phyloP scores from a whole-genome alignment of 768 basidiomycete genomes.

The Trametes cingulata region DNA sequence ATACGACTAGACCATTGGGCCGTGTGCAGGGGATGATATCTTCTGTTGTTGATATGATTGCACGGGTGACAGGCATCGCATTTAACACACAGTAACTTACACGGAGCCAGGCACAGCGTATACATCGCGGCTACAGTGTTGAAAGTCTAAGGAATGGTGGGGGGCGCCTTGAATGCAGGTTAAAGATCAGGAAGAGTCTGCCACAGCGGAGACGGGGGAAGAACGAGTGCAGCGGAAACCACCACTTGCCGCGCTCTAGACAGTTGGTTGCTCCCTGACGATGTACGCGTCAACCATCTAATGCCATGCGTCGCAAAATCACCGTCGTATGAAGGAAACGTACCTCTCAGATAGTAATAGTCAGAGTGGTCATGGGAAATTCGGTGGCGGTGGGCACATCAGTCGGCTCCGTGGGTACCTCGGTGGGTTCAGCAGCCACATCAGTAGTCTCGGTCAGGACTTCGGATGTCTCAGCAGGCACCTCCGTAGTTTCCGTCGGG shows the following conservation, averaged over 20 bases:
- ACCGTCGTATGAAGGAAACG: not conserved
- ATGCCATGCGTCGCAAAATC: not conserved
- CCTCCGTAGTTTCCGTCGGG: not conserved
- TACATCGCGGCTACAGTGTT: no score
- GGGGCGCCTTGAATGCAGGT: no score
- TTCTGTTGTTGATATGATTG: not conserved
- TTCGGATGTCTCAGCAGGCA: not conserved
- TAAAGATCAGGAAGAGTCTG: no score
- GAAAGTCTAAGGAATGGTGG: no score
- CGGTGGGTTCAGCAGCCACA: not conserved
- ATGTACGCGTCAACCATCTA: no score
- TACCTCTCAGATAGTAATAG: no score
- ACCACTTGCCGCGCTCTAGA: no score
- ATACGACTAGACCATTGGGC: slow-evolving; percentile 19
- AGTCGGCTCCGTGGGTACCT: not conserved
- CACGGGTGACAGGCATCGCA: no score
- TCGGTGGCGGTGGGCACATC: not conserved
- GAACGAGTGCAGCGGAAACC: no score
- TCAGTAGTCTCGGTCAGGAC: not conserved
- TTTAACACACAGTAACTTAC: no score
- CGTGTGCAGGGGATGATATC: not conserved
- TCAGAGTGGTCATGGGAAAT: not conserved
- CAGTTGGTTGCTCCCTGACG: no score
- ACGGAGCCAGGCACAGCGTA: no score
- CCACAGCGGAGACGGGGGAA: not conserved